These are phyloP conservation scores for Wickerhamiella brachini DNA, from an alignment of 805 yeast genomes.

Conservation along the genomic window DNA sequence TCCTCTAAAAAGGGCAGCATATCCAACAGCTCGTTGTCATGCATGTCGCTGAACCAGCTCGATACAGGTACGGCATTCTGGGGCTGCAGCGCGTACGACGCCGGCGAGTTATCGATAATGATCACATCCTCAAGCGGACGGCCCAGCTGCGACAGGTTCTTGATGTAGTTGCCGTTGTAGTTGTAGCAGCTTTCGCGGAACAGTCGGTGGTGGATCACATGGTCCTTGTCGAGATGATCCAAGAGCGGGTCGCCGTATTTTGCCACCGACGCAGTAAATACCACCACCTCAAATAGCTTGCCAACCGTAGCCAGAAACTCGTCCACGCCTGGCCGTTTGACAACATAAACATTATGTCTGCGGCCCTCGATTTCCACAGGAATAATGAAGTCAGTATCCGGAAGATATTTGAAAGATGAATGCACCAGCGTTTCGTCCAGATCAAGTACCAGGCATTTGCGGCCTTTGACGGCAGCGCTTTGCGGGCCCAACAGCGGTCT, in stretches of 20 bases:
- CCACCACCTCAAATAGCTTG: slow-evolving; percentile 81
- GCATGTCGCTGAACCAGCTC: slow-evolving; percentile 96
- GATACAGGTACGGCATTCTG: slow-evolving; percentile 95
- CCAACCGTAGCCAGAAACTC: slow-evolving; percentile 78
- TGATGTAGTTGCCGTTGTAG: slow-evolving; percentile 88
- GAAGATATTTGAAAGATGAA: slow-evolving; percentile 79
- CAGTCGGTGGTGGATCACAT: slow-evolving; percentile 74
- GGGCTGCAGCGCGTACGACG: slow-evolving; percentile 95
- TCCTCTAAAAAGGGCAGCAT: slow-evolving; percentile 84
- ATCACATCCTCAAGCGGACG: slow-evolving; percentile 76
- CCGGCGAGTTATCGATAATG: slow-evolving; percentile 94
- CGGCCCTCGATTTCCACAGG: slow-evolving; percentile 95
- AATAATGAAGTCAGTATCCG: slow-evolving; percentile 90
- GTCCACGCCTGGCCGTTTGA: slow-evolving; percentile 96
- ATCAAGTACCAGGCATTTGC: slow-evolving; percentile 82
- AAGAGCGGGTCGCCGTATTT: slow-evolving; percentile 92
- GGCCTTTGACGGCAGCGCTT: slow-evolving; percentile 35
- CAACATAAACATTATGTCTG: slow-evolving; percentile 87
- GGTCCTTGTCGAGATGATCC: slow-evolving; percentile 68
- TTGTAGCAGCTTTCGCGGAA: slow-evolving; percentile 91
- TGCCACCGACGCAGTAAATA: slow-evolving; percentile 90
- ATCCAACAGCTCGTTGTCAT: slow-evolving; percentile 89
- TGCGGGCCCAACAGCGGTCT: slow-evolving; percentile 41
- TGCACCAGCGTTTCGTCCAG: slow-evolving; percentile 95
- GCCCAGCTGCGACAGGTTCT: slow-evolving; percentile 87